Percentiles rank a stretch among this genome's conserved stretches.
phyloP scores from a whole-genome alignment of 2,329 filamentous ascomycete species.

The Blastomyces parvus region DNA sequence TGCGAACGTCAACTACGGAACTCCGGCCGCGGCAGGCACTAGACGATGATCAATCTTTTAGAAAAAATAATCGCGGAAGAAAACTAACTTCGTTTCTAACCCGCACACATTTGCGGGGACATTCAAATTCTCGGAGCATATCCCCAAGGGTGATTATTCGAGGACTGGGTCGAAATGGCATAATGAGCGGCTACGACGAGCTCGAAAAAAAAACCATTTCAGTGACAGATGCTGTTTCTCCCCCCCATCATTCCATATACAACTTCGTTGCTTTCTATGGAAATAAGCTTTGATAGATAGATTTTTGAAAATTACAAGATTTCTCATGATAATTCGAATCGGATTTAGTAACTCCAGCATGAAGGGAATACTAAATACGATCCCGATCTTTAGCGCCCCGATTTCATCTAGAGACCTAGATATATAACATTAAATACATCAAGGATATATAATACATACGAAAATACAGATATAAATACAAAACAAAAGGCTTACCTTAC shows the following conservation, averaged over 20 bases:
- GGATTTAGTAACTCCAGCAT: background rate
- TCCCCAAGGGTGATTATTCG: background rate
- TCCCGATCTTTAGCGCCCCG: background rate
- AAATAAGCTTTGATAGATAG: background rate
- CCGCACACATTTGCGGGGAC: background rate
- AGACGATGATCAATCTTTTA: background rate
- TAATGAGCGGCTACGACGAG: background rate
- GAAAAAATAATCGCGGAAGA: background rate
- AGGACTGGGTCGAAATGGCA: background rate
- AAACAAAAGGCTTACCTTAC: background rate
- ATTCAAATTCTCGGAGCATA: background rate
- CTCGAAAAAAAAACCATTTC: background rate
- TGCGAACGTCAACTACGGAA: background rate
- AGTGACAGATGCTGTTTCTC: background rate
- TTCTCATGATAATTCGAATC: background rate
- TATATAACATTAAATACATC: background rate
- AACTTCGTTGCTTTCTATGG: background rate
- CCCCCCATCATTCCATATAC: background rate
- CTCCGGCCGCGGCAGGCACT: background rate
- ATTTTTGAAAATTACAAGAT: background rate
- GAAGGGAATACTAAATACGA: background rate
- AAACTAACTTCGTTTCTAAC: background rate
- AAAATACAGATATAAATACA: background rate
- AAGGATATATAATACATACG: slow-evolving; percentile 2
- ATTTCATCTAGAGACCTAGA: background rate